A percentile compares a stretch with the other conserved stretches of the same genome.
These are phyloP conservation scores for Aspergillus sergii DNA, from an alignment of 2,329 filamentous ascomycete species.

Conservation along the genomic window DNA sequence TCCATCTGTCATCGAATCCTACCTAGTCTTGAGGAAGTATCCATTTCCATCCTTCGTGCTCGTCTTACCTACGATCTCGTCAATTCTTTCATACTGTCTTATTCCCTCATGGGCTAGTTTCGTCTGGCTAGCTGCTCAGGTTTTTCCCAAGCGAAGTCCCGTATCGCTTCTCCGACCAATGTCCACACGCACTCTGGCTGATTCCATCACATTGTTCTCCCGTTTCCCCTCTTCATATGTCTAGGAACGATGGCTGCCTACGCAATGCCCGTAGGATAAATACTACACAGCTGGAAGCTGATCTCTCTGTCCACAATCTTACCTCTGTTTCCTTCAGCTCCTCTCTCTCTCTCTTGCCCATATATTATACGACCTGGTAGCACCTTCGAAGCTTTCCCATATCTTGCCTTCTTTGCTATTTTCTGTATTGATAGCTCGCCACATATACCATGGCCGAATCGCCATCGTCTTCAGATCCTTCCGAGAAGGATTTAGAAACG, in stretches of 20 bases:
- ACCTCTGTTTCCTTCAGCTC: background rate
- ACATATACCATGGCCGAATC: background rate
- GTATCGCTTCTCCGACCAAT: background rate
- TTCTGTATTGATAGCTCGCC: background rate
- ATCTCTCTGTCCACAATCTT: background rate
- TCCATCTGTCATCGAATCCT: background rate
- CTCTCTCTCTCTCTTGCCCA: background rate
- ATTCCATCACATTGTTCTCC: background rate
- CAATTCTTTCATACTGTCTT: background rate
- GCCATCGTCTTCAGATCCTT: background rate
- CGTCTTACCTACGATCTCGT: no score
- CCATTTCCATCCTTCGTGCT: background rate
- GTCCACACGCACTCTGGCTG: background rate
- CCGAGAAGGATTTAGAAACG: constrained; percentile 4
- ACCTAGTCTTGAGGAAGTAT: background rate
- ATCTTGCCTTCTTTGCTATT: background rate
- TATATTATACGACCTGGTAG: background rate
- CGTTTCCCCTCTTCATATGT: background rate
- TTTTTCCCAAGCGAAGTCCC: background rate
- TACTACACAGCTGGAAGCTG: background rate
- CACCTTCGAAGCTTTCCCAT: background rate
- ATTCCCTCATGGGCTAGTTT: background rate
- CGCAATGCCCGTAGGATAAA: background rate
- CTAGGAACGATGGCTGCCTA: background rate
- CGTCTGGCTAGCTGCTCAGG: background rate